Evolutionary conservation across 805 yeast genomes (phyloP).

Genomic region (Kuraishia molischiana): DNA sequence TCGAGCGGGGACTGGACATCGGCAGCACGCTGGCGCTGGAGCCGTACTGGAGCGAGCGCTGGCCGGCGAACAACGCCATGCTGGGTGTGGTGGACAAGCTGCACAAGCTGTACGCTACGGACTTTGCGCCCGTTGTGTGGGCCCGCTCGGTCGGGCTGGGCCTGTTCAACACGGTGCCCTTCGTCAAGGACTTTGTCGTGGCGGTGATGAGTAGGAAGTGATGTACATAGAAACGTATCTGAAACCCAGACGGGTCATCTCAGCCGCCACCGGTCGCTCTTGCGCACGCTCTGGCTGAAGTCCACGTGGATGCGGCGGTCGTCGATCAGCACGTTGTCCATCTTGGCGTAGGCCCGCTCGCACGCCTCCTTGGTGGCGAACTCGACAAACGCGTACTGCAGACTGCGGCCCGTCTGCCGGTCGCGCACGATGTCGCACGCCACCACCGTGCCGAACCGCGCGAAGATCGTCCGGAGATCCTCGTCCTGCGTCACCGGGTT

Average conservation of each 20-base stretch:
- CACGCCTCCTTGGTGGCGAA: constrained; percentile 36
- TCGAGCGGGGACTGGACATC: constrained; percentile 75
- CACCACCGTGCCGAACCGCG: constrained; percentile 47
- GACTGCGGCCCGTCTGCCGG: constrained; percentile 33
- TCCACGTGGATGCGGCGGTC: constrained; percentile 58
- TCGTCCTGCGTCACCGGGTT: constrained; percentile 53
- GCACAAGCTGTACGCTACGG: constrained; percentile 77
- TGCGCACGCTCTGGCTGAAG: constrained; percentile 46
- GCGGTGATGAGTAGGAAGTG: constrained; percentile 26
- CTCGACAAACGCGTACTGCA: constrained; percentile 59
- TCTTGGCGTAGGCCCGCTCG: constrained; percentile 51
- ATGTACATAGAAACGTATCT: not conserved
- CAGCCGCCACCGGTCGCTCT: constrained; percentile 3
- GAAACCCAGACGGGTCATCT: not conserved
- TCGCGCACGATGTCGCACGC: constrained; percentile 46
- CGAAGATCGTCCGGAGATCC: constrained; percentile 45
- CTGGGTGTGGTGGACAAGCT: constrained; percentile 87
- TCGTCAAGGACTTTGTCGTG: constrained; percentile 64
- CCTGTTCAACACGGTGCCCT: constrained; percentile 49
- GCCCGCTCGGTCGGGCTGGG: constrained; percentile 71
- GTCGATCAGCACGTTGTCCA: constrained; percentile 56
- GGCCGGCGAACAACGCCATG: constrained; percentile 67
- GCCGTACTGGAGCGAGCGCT: constrained; percentile 78
- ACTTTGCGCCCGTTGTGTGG: constrained; percentile 62
- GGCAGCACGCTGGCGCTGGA: constrained; percentile 77